Percentiles rank a stretch among this genome's conserved stretches.
phyloP scores from a whole-genome alignment of 371 early-diverging fungal genomes.

The Cokeromyces recurvatus region DNA sequence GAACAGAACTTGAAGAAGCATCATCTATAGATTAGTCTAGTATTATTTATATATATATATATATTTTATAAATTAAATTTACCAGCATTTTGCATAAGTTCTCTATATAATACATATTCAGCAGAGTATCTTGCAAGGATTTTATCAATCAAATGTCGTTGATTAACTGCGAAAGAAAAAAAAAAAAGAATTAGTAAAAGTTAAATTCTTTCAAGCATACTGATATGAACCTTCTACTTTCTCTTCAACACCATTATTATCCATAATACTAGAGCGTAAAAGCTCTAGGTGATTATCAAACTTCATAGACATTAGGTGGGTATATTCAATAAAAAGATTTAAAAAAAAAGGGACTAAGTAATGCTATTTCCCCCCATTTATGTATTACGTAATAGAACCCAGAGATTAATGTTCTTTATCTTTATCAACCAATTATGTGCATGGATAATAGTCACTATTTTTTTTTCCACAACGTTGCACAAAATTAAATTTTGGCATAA shows the following conservation, averaged over 20 bases:
- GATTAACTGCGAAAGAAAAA: constrained; percentile 57
- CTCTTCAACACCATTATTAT: constrained; percentile 47
- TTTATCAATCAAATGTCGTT: constrained; percentile 91
- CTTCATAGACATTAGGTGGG: too few species aligned
- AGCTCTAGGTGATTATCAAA: constrained; percentile 26
- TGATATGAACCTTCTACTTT: constrained; percentile 51
- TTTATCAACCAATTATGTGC: too few species aligned
- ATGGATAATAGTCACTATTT: too few species aligned
- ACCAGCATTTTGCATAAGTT: constrained; percentile 69
- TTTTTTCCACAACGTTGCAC: too few species aligned
- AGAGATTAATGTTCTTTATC: too few species aligned
- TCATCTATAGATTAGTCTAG: constrained; percentile 42
- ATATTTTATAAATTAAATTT: neutral
- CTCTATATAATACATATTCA: constrained; percentile 69
- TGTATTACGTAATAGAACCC: too few species aligned
- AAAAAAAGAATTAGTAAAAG: too few species aligned
- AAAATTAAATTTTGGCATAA: too few species aligned
- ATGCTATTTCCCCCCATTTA: too few species aligned
- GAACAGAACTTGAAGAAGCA: constrained; percentile 55
- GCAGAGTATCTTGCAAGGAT: constrained; percentile 83
- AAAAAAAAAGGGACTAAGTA: too few species aligned
- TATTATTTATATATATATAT: neutral
- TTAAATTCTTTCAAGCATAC: neutral
- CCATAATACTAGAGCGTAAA: constrained; percentile 42
- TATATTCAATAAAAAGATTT: too few species aligned